Evolutionary conservation across 306 rosid genomes (phyloP).

Genomic region (Medicago arabica): DNA sequence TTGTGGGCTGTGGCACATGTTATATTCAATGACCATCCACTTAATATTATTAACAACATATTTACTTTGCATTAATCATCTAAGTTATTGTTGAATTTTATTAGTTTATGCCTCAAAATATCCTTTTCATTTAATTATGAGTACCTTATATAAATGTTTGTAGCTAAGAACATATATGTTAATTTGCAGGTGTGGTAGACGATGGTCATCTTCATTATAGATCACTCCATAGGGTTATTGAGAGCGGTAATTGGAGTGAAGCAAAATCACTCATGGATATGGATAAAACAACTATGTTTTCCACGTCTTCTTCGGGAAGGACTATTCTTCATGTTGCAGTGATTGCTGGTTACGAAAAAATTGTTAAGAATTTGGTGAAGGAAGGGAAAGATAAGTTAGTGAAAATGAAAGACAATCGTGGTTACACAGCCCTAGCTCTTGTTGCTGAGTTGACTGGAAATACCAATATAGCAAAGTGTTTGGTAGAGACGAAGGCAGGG

Average conservation of each 20-base stretch:
- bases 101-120: too few relatives aligned
- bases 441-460: slow-evolving; percentile 2
- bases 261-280: background rate
- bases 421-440: slow-evolving; percentile 30
- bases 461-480: background rate
- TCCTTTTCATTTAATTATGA: too few relatives aligned
- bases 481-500: background rate
- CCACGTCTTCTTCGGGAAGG: background rate
- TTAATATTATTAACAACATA: too few relatives aligned
- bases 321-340: slow-evolving; percentile 39
- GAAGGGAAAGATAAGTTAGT: background rate
- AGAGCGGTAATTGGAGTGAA: background rate
- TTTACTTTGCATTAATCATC: too few relatives aligned
- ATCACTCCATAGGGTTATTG: background rate
- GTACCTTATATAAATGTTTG: background rate
- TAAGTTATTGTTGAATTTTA: too few relatives aligned
- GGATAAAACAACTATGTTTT: background rate
- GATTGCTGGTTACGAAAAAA: background rate
- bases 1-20: too few relatives aligned
- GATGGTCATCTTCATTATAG: background rate
- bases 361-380: background rate
- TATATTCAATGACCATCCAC: too few relatives aligned
- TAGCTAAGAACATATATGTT: background rate
- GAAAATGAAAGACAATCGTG: slow-evolving; percentile 7
- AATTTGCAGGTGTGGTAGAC: background rate